phyloP scores from a whole-genome alignment of 2,329 filamentous ascomycete species.

The Escovopsis weberi region DNA sequence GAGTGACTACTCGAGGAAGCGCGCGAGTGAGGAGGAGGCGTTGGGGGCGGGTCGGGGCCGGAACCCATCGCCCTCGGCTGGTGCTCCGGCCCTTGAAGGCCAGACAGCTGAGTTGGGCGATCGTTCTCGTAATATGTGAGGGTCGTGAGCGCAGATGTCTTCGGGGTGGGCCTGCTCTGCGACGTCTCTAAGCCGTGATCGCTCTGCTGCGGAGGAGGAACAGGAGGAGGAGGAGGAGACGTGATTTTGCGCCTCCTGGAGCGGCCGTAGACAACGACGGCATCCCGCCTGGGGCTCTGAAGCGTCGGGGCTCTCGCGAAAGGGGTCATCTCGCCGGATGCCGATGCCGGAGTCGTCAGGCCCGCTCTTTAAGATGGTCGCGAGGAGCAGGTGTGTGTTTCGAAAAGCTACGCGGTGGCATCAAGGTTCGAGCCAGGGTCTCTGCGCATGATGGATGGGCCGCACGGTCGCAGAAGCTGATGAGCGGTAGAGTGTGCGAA shows the following conservation, averaged over 20 bases:
- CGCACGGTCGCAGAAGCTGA: background rate
- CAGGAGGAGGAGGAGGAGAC: constrained; percentile 25
- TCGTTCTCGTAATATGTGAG: no score
- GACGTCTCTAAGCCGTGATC: constrained; percentile 12
- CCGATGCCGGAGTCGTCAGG: no score
- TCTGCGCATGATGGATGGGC: constrained; percentile 10
- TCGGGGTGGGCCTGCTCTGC: constrained; percentile 9
- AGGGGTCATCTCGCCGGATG: no score
- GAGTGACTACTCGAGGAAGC: constrained; percentile 39
- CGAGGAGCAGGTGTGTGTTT: background rate
- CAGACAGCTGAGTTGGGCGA: constrained; percentile 14
- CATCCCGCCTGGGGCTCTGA: no score
- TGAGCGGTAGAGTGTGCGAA: background rate
- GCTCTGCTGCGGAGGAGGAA: constrained; percentile 13
- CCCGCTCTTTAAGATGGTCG: background rate
- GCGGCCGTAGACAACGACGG: constrained; percentile 14
- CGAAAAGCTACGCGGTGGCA: constrained; percentile 6
- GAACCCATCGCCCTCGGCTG: constrained; percentile 27
- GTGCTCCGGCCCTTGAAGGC: constrained; percentile 25
- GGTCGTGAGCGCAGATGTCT: constrained; percentile 9
- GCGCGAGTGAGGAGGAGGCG: constrained; percentile 45
- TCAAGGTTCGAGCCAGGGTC: constrained; percentile 8
- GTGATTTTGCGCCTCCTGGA: constrained; percentile 34
- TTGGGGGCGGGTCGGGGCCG: constrained; percentile 43
- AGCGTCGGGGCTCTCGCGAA: no score